Evolutionary conservation across 2,329 filamentous ascomycete genomes (phyloP).

Genomic region (Aspergillus sojae): DNA sequence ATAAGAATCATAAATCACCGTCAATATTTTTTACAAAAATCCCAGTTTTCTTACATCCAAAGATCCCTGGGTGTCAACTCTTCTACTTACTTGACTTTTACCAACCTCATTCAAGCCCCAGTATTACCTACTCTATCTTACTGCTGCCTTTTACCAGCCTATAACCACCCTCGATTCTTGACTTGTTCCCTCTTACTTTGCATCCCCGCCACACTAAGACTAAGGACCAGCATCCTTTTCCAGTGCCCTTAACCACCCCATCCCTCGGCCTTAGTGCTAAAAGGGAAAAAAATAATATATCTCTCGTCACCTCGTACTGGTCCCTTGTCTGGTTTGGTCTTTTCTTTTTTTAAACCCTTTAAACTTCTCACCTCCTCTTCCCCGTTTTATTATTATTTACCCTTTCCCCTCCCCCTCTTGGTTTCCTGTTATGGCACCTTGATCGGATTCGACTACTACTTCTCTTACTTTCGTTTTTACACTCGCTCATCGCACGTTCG

Average conservation of each 20-base stretch:
- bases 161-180: conserved; percentile 2
- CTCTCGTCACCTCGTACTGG: conserved; percentile 21
- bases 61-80: neutral
- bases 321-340: conserved; percentile 14
- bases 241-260: conserved; percentile 13
- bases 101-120: conserved; percentile 6
- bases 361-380: conserved; percentile 15
- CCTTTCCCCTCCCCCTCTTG: conserved; percentile 18
- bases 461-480: conserved; percentile 24
- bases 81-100: conserved; percentile 2
- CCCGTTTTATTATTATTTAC: conserved; percentile 16
- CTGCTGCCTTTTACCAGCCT: conserved; percentile 1
- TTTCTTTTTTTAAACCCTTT: conserved; percentile 17
- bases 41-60: neutral
- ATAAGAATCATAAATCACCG: neutral
- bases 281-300: conserved; percentile 22
- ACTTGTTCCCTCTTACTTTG: conserved; percentile 4
- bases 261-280: conserved; percentile 22
- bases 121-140: neutral
- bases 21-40: neutral
- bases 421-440: conserved; percentile 35
- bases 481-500: conserved; percentile 41
- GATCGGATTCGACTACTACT: conserved; percentile 23
- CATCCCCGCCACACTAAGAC: conserved; percentile 24
- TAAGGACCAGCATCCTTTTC: conserved; percentile 17